Conservation (phyloP, 192 early-diverging fungal genomes). For the Linnemannia zychae region DNA sequence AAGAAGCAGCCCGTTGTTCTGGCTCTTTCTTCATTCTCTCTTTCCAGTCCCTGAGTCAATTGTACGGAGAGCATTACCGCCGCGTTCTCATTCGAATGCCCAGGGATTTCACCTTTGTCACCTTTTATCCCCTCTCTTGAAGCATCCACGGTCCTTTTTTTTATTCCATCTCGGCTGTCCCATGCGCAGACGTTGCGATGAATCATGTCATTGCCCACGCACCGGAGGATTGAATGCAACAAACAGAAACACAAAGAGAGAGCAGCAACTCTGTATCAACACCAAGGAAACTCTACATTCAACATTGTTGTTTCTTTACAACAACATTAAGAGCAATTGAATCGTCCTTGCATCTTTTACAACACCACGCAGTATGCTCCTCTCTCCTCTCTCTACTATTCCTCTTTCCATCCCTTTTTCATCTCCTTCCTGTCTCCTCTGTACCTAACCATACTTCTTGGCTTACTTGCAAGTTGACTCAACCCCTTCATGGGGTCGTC, state of each 20-base stretch:
- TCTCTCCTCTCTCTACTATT: background rate
- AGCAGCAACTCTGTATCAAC: background rate
- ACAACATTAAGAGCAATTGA: background rate
- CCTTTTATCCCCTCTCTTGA: background rate
- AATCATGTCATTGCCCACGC: background rate
- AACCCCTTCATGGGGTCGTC: background rate
- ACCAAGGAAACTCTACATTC: too few species aligned
- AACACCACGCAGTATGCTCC: background rate
- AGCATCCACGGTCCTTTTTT: background rate
- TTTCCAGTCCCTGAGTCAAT: too few species aligned
- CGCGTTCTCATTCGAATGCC: background rate
- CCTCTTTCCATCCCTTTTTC: background rate
- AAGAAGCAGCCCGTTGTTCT: background rate
- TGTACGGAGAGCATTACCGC: background rate
- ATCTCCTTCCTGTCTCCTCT: background rate
- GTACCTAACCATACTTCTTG: background rate
- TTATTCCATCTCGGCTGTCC: background rate
- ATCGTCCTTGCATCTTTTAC: background rate
- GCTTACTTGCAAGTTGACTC: background rate
- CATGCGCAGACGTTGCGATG: background rate
- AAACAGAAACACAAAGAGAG: background rate
- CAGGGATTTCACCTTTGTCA: constrained; percentile 6
- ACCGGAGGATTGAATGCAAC: background rate
- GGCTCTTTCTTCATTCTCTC: background rate
- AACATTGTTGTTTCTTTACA: too few species aligned